Base-by-base conservation (phyloP, 345 rosid genomes). In the Rhizophora apiculata region DNA sequence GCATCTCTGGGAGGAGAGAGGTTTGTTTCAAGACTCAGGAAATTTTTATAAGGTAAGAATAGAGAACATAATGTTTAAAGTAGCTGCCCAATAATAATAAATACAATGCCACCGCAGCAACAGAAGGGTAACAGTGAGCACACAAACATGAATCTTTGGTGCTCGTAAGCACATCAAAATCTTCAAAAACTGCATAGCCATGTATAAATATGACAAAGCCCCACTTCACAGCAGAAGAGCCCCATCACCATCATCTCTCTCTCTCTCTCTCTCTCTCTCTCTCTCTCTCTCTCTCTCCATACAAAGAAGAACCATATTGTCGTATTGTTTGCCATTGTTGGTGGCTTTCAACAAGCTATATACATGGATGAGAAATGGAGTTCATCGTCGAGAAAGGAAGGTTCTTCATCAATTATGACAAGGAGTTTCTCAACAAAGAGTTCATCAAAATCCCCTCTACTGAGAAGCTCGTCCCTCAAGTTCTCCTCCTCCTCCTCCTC, bases 341-440 rank as follows among this genome's bases (percentile, higher is more conserved):
- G 49, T 43, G 16, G 49, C 49, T 13, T 20, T 63, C 2, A 63
- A 9, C 0, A 6, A 43, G 49, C 49, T 11, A 15, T 43, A 32
- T 62, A 70, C 74, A 93, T 93, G 98, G 96, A 90, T 13, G 49
- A 13, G 73, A 93, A 88, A 81, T 86, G 95, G 92, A 87, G 85
- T 72, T 67, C 72, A 56, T 56, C 60, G 68, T 77, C 89, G 49
- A 84, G 82, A 82, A 87, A 83, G 78, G 88, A 86, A 39, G 72
- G 77, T 72, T 83, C 82, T 13, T 69, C 70, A 24, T 72, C 76
- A 6, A 68, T 68, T 49, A 82, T 89, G 63, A 73, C 84, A 2
- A 85, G 97, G 75, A 89, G 93, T 69, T 85, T 81, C 67, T 91
- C 96, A 57, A 82, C 96, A 11, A 93, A 82, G 77, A 86, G 84